Conservation (phyloP, 106 monocot species). For the Dendrobium nobile region DNA sequence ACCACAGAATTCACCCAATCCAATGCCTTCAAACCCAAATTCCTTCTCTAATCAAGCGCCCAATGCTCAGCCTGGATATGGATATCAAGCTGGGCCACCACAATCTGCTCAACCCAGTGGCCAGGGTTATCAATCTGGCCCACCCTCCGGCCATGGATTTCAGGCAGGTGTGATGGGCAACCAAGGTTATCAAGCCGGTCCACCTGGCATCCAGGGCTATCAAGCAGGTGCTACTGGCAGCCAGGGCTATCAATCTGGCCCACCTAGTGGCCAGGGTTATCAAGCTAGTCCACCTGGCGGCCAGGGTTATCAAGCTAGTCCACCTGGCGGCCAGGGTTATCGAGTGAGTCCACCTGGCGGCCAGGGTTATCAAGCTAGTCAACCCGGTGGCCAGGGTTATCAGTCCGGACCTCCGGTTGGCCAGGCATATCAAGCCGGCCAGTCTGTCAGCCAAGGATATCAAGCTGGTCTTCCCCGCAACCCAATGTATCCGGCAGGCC, state of each 20-base stretch:
- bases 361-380: conserved; percentile 23
- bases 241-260: conserved; percentile 16
- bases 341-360: conserved; percentile 5
- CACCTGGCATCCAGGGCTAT: conserved; percentile 12
- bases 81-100: conserved; percentile 10
- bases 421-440: conserved; percentile 17
- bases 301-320: not conserved
- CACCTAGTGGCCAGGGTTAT: conserved; percentile 13
- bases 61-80: conserved; percentile 2
- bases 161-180: conserved; percentile 6
- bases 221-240: conserved; percentile 9
- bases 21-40: not conserved
- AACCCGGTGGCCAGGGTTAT: conserved; percentile 12
- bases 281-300: conserved; percentile 12
- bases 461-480: not conserved
- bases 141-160: conserved; percentile 11
- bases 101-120: conserved; percentile 6
- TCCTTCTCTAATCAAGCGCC: not conserved
- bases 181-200: not conserved
- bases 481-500: conserved; percentile 22
- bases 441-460: conserved; percentile 1
- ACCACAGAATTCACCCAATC: not conserved
- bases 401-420: conserved; percentile 9
- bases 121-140: conserved; percentile 3
- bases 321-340: conserved; percentile 11